phyloP scores from a whole-genome alignment of 148 eudicot species.

The Drosera capensis region DNA sequence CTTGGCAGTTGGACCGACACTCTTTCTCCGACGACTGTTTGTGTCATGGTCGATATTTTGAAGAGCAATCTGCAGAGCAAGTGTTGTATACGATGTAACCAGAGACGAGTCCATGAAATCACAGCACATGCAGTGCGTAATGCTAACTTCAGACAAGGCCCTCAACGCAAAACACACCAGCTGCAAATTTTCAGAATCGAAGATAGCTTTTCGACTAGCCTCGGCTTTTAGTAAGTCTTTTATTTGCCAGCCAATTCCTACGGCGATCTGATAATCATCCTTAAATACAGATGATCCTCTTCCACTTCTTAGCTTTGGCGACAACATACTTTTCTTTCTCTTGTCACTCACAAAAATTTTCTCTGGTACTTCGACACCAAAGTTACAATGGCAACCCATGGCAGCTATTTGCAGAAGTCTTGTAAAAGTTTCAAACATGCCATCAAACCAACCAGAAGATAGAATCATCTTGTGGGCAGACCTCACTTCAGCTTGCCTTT shows the following conservation, averaged over 20 bases:
- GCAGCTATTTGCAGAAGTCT: conserved; percentile 39
- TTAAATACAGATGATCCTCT: conserved; percentile 30
- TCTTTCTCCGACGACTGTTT: conserved; percentile 13
- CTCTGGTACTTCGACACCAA: conserved; percentile 30
- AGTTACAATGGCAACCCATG: conserved; percentile 30
- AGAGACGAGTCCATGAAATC: conserved; percentile 43
- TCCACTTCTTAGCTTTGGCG: conserved; percentile 20
- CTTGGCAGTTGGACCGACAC: conserved; percentile 12
- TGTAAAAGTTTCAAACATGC: conserved; percentile 46
- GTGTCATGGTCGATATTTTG: conserved; percentile 18
- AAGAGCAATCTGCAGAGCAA: conserved; percentile 52
- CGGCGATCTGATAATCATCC: conserved; percentile 44
- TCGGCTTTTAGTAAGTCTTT: conserved; percentile 66
- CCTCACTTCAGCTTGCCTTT: conserved; percentile 59
- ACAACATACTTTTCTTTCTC: conserved; percentile 28
- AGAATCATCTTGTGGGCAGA: conserved; percentile 72
- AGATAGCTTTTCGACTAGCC: conserved; percentile 32
- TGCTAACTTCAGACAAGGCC: conserved; percentile 66
- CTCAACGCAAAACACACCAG: conserved; percentile 35
- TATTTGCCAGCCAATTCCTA: conserved; percentile 79
- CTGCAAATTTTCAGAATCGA: conserved; percentile 36
- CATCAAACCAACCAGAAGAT: conserved; percentile 55
- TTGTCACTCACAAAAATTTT: conserved; percentile 21
- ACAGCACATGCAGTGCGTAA: conserved; percentile 39
- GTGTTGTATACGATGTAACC: conserved; percentile 52